phyloP scores from a whole-genome alignment of 352 stramenopile genomes.

The Thalassiosira mediterranea region DNA sequence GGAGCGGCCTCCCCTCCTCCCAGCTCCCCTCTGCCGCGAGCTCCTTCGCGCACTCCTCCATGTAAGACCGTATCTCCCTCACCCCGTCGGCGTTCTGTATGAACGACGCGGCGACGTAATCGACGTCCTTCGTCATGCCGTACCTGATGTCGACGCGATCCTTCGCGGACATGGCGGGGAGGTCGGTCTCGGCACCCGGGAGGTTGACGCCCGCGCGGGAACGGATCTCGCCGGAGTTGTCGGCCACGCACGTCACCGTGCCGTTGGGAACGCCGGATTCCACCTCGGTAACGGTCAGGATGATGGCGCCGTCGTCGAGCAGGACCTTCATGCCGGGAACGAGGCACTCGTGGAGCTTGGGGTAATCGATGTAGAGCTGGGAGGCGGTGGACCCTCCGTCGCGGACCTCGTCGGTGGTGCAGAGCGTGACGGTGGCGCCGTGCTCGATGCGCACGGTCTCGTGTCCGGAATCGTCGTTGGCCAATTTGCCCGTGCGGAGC shows the following conservation, averaged over 20 bases:
- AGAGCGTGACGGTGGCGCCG: constrained; percentile 64
- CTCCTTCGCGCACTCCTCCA: constrained; percentile 83
- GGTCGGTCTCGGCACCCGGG: constrained; percentile 88
- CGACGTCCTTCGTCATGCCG: constrained; percentile 95
- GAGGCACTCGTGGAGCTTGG: constrained; percentile 62
- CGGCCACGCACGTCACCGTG: constrained; percentile 80
- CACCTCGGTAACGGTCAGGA: constrained; percentile 89
- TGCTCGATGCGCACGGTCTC: constrained; percentile 69
- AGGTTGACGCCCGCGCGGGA: constrained; percentile 96
- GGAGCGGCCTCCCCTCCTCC: constrained; percentile 77
- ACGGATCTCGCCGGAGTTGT: constrained; percentile 88
- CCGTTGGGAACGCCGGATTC: constrained; percentile 80
- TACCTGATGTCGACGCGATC: constrained; percentile 93
- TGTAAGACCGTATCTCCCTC: constrained; percentile 87
- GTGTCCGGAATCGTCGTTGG: constrained; percentile 69
- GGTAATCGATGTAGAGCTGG: constrained; percentile 81
- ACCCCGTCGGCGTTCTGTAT: constrained; percentile 95
- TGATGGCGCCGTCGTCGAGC: constrained; percentile 94
- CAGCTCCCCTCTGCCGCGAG: constrained; percentile 54
- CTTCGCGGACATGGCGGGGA: constrained; percentile 95
- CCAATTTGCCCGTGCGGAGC: constrained; percentile 90
- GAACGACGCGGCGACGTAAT: constrained; percentile 97
- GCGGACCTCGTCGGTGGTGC: constrained; percentile 59
- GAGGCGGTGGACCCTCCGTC: constrained; percentile 58
- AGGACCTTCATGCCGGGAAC: constrained; percentile 90